Conservation (phyloP, 495 filamentous ascomycete species). For the Haplographium delicatum region DNA sequence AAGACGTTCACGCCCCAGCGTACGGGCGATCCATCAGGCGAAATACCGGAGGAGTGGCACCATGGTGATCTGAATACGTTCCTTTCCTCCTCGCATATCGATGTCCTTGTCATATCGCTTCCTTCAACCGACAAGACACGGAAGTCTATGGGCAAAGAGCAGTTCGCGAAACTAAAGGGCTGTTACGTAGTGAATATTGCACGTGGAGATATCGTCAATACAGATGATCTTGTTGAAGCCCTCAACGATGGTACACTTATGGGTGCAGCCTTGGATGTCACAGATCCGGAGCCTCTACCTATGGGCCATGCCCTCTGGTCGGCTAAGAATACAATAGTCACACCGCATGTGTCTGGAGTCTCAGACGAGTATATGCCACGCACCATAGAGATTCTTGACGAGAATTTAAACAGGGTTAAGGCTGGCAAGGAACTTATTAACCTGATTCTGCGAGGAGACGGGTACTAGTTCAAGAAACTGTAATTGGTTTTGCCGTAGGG, state of each 20-base stretch:
- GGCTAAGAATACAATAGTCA: conserved; percentile 63
- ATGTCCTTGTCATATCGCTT: conserved; percentile 65
- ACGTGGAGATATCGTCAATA: conserved; percentile 62
- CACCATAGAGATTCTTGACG: not conserved
- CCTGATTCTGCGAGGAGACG: too few species aligned
- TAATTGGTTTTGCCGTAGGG: too few species aligned
- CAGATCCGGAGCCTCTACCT: conserved; percentile 77
- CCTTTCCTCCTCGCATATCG: too few species aligned
- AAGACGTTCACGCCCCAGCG: too few species aligned
- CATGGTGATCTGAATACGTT: too few species aligned
- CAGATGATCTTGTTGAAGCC: conserved; percentile 61
- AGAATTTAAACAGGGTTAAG: not conserved
- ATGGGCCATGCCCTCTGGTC: conserved; percentile 62
- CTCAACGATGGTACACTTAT: conserved; percentile 44
- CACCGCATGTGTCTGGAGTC: conserved; percentile 19
- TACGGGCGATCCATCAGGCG: too few species aligned
- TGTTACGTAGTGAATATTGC: conserved; percentile 68
- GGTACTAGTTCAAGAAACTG: too few species aligned
- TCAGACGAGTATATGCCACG: not conserved
- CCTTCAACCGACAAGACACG: conserved; percentile 64
- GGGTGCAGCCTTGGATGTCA: conserved; percentile 75
- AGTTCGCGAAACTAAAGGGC: conserved; percentile 61
- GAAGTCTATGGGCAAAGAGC: conserved; percentile 52
- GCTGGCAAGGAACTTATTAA: not conserved
- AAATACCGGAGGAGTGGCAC: too few species aligned